Evolutionary conservation across 306 rosid species (phyloP).

Genomic region (Quercus gilva): DNA sequence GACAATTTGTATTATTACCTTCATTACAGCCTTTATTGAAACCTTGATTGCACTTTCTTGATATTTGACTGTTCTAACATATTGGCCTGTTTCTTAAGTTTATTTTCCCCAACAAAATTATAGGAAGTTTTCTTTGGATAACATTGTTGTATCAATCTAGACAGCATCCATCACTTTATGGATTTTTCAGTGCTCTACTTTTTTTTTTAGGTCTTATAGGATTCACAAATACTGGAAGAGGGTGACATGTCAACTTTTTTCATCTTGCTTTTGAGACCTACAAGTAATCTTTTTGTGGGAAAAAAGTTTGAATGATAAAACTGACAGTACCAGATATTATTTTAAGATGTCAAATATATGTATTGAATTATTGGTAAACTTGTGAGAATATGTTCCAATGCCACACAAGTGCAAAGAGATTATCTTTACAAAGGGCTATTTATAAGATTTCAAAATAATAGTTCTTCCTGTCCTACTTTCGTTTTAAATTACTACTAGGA

Average conservation of each 20-base stretch:
- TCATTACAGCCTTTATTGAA: neutral
- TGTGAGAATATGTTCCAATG: neutral
- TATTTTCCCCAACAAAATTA: neutral
- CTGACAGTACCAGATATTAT: neutral
- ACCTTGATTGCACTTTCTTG: constrained; percentile 1
- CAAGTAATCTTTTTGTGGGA: neutral
- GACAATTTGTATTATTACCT: neutral
- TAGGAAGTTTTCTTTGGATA: neutral
- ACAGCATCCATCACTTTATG: neutral
- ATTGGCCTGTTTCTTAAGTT: neutral
- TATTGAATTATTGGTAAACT: neutral
- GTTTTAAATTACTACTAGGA: constrained; percentile 17
- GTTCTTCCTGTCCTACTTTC: neutral
- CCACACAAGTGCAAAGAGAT: neutral
- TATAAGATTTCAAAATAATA: neutral
- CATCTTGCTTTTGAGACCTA: neutral
- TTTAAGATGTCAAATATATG: neutral
- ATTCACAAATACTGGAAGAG: neutral
- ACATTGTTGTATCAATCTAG: neutral
- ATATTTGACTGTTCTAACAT: neutral
- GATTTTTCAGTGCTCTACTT: neutral
- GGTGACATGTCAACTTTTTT: neutral
- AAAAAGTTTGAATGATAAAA: neutral
- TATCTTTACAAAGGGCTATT: neutral
- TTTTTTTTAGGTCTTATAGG: neutral